Conservation (phyloP, 2,329 filamentous ascomycete species). For the Trichoderma pleuroti region DNA sequence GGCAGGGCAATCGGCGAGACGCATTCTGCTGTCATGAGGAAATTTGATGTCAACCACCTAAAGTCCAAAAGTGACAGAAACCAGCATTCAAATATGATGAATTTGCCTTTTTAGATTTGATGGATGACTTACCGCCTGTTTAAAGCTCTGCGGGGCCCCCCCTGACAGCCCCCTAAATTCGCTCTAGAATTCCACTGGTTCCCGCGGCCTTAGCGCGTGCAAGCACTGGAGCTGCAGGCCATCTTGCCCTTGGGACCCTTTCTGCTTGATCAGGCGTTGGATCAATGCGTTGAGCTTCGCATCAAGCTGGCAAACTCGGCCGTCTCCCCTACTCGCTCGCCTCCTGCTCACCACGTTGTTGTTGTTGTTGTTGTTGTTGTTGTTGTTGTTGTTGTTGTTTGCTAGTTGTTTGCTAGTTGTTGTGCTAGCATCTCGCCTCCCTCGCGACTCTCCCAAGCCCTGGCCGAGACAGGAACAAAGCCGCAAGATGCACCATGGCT, state of each 20-base stretch:
- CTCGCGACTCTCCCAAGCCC: not conserved
- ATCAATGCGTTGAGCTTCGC: slow-evolving; percentile 15
- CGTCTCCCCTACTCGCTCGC: not conserved
- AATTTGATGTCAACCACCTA: not conserved
- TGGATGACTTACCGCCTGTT: slow-evolving; percentile 10
- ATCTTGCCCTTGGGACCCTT: not conserved
- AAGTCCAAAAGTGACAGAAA: not conserved
- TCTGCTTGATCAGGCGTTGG: not conserved
- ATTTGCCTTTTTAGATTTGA: not conserved
- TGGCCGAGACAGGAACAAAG: not conserved
- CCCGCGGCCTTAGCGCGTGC: slow-evolving; percentile 8
- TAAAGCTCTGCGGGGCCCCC: slow-evolving; percentile 3
- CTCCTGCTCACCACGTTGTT: not conserved
- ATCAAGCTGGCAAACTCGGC: slow-evolving; percentile 4
- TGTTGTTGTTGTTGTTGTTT: no score
- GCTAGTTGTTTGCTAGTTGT: not conserved
- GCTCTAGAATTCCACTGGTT: slow-evolving; percentile 10
- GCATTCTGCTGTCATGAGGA: not conserved
- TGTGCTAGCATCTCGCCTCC: not conserved
- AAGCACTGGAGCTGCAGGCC: slow-evolving; percentile 13
- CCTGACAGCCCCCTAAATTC: slow-evolving; percentile 13
- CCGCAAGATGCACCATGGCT: slow-evolving; percentile 20
- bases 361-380: not conserved
- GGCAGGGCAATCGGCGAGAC: not conserved
- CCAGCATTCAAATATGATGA: not conserved